phyloP scores from a whole-genome alignment of 768 basidiomycete genomes.

The Neoboletus subvelutipes region DNA sequence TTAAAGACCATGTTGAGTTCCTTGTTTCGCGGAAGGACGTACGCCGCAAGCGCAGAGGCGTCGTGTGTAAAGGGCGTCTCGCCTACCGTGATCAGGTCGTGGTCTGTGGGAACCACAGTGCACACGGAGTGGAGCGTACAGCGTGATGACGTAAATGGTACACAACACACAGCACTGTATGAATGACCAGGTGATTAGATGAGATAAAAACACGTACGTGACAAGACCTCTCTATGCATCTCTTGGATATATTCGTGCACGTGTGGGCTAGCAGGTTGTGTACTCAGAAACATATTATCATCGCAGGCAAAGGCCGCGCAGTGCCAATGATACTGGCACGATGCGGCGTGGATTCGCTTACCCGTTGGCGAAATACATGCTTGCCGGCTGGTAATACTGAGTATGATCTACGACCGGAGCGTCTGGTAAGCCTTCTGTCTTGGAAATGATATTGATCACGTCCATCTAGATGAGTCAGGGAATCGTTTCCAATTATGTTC shows the following conservation, averaged over 20 bases:
- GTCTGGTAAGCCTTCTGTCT: constrained; percentile 62
- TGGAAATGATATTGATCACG: constrained; percentile 68
- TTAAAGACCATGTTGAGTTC: constrained; percentile 68
- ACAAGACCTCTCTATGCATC: constrained; percentile 62
- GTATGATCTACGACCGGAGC: constrained; percentile 55
- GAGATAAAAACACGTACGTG: constrained; percentile 41
- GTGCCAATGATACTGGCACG: neutral
- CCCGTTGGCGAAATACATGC: constrained; percentile 60
- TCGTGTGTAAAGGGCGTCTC: constrained; percentile 61
- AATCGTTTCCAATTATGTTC: neutral
- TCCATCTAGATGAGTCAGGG: constrained; percentile 52
- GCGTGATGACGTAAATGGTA: neutral
- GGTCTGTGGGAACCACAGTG: constrained; percentile 37
- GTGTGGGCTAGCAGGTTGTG: constrained; percentile 44
- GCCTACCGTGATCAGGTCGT: constrained; percentile 64
- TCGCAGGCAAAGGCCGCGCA: constrained; percentile 9
- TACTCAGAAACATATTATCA: neutral
- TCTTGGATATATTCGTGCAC: constrained; percentile 69
- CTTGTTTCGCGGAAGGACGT: constrained; percentile 55
- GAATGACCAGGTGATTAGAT: constrained; percentile 18
- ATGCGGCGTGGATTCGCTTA: constrained; percentile 26
- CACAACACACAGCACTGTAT: constrained; percentile 1
- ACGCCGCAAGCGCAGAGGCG: constrained; percentile 49
- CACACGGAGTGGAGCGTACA: constrained; percentile 8
- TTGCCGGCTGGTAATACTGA: constrained; percentile 53